These are phyloP conservation scores for Clitopilus passeckerianus DNA, from an alignment of 768 basidiomycete genomes.

Conservation along the genomic window DNA sequence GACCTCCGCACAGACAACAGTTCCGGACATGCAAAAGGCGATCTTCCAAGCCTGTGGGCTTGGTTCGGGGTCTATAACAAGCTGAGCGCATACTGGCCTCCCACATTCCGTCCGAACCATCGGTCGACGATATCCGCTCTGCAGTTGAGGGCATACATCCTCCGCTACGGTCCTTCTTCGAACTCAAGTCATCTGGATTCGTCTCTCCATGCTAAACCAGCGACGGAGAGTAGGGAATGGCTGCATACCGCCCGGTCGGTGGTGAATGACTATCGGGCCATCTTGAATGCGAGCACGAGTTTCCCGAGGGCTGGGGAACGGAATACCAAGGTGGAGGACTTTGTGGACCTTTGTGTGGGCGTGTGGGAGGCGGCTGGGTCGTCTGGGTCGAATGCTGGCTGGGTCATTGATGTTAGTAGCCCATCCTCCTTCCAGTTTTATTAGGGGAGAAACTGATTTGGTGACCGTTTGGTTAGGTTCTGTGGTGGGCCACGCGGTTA, in stretches of 20 bases:
- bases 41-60: conserved; percentile 45
- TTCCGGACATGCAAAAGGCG: conserved; percentile 14
- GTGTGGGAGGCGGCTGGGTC: conserved; percentile 78
- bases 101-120: conserved; percentile 73
- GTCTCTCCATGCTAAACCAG: conserved; percentile 27
- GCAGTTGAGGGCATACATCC: conserved; percentile 67
- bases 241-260: conserved; percentile 57
- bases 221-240: conserved; percentile 34
- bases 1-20: conserved; percentile 26
- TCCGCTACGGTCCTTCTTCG: conserved; percentile 29
- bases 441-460: background rate
- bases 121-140: conserved; percentile 66
- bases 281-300: conserved; percentile 61
- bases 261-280: conserved; percentile 65
- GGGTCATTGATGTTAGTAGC: conserved; percentile 71
- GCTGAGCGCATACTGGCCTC: conserved; percentile 70
- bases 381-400: conserved; percentile 57
- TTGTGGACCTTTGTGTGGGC: conserved; percentile 75
- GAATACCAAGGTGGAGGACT: conserved; percentile 77
- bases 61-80: conserved; percentile 58
- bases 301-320: conserved; percentile 83
- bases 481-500: conserved; percentile 92
- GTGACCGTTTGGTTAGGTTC: conserved; percentile 42
- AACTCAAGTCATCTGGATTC: conserved; percentile 11
- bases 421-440: conserved; percentile 12